Base-by-base conservation (phyloP, 1,284 basidiomycete genomes). In the Ustilago cynodontis region DNA sequence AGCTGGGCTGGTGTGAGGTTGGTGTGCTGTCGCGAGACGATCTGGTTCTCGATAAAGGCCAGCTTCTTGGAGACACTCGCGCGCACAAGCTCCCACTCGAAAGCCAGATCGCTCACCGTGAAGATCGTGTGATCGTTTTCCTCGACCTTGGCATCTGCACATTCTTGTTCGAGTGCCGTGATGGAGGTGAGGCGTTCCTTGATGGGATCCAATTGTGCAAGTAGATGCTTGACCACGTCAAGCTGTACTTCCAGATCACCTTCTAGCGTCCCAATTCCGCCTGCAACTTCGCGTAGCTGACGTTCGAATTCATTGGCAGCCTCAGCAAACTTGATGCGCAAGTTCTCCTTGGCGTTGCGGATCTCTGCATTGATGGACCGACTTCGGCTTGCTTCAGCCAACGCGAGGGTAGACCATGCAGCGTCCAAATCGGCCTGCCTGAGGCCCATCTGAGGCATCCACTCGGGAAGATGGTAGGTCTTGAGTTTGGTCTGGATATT, bases 61-160 rank as follows among this genome's bases (percentile, higher is more conserved):
- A 95, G 91, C 88, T 98, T 95, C 89, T 95, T 94, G 31, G 90
- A 89, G 26, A 97, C 90, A 49, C 91, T 92, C 73, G 93, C 92
- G 56, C 91, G 90, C 11, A 97, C 89, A 14, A 95, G 88, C 84
- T 93, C 92, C 1, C 95, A 89, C 87, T 98, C 96, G 79, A 95
- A 97, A 67, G 91, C 91, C 24, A 98, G 89, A 86, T 98, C 96
- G 84, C 95, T 93, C 76, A 90, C 90, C 0, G 93, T 95, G 82
- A 95, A 93, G 16, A 96, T 91, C 0, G 95, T 98, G 83, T 97
- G 94, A 85, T 98, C 95, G 86, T 98, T 98, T 86, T 98, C 96
- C 83, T 98, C 96, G 3, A 98, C 92, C 79, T 95, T 98, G 20
- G 95, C 95, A n/a, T 91, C 91, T 4, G 88, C 87, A 84, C 95